Conservation (phyloP, 129 eudicot species). For the Flaveria trinervia region DNA sequence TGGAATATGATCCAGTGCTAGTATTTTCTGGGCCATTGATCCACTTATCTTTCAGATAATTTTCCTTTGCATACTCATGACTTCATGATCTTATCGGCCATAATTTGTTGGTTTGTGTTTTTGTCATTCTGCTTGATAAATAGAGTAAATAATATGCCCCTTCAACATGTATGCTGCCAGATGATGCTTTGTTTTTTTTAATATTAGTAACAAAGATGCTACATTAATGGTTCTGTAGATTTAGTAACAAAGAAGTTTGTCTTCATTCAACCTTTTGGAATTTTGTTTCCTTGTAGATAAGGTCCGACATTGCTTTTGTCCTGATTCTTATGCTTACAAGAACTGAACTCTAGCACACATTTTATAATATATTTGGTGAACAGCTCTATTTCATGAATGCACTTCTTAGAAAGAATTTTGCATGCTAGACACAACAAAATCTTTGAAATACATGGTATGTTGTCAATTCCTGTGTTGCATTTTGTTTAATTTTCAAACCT, state of each 20-base stretch:
- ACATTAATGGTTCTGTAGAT: neutral
- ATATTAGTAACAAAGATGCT: neutral
- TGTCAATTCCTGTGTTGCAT: slow-evolving; percentile 7
- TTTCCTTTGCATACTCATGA: too few species aligned
- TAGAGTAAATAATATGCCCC: too few species aligned
- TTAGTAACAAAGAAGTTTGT: slow-evolving; percentile 19
- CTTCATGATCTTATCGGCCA: neutral
- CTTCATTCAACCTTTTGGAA: slow-evolving; percentile 7
- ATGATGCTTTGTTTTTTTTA: neutral
- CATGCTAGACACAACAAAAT: neutral
- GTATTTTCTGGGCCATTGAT: too few species aligned
- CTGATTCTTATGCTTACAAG: slow-evolving; percentile 2
- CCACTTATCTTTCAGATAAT: neutral
- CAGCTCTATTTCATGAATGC: slow-evolving; percentile 4
- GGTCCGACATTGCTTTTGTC: slow-evolving; percentile 6
- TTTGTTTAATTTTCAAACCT: neutral
- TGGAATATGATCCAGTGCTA: neutral
- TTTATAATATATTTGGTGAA: neutral
- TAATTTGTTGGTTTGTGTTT: neutral
- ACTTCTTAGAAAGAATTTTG: neutral
- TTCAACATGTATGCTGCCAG: slow-evolving; percentile 6
- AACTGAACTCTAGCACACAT: neutral
- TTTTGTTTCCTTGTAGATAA: neutral
- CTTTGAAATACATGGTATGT: neutral
- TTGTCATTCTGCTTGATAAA: neutral